Evolutionary conservation across 768 basidiomycete species (phyloP), one percentile per base, ranked within the genome.

Genomic region (Lactifluus echinatus): DNA sequence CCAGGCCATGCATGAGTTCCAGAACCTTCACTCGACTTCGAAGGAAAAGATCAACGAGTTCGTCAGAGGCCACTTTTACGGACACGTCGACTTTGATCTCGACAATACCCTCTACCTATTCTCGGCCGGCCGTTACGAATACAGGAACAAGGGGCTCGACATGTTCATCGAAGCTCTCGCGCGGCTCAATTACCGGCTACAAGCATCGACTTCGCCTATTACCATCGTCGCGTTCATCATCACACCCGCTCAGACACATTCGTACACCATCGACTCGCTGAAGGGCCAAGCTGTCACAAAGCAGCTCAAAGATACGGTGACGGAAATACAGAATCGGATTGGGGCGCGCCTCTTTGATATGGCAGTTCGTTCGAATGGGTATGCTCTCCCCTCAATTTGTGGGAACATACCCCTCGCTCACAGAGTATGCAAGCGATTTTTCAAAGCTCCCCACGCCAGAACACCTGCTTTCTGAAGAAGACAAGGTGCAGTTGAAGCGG

Each of bases 21-120:
- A 93, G 69, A 97, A 98, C 70, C 69, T 96, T 55, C 96, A 99
- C 67, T 84, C 92, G 0, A 85, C 84, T 1, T 79, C 88, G 53
- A 99, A 98, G 71, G 84, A 85, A n/a, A 99, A 99, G 75, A 98
- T 99, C 68, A 88, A 97, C 74, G 96, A 99, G 66, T 99, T 99
- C 62, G 81, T 97, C 47, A 80, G 93, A 40, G 96, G 96, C 14
- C 96, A 99, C 69, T 99, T 99, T 73, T 99, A 98, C 69, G 95
- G 95, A 2, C 87, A 95, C 67, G 92, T 91, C 71, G 89, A 98
- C 69, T 97, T 98, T 67, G 92, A 97, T 71, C 79, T 98, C 40
- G 90, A 95, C 19, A 89, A 92, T 64, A 92, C 90, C 6, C 75
- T 93, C 50, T 93, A 93, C 69, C 84, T 97, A 81, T 99, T 99